Percentiles rank a stretch among this genome's conserved stretches.
Conservation (phyloP, 805 yeast species). For the Kodamaea jinghongensis region DNA sequence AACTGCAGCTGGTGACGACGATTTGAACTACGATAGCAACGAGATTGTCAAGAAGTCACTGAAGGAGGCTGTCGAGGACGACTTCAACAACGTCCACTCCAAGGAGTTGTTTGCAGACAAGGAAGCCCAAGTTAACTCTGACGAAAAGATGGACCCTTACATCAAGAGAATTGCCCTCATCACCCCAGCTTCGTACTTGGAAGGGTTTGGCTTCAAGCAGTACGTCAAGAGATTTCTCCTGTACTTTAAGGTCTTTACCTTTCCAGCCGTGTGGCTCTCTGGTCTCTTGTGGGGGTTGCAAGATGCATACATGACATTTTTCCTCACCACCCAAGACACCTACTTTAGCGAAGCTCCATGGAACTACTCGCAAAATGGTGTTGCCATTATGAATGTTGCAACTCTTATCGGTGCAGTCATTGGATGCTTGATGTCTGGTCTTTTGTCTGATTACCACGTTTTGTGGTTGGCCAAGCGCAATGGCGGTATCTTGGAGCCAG, state of each 20-base stretch:
- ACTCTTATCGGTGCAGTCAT: slow-evolving; percentile 38
- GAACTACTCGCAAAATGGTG: slow-evolving; percentile 32
- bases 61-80: neutral
- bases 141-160: slow-evolving; percentile 13
- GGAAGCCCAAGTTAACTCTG: slow-evolving; percentile 2
- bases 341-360: slow-evolving; percentile 34
- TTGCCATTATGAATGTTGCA: slow-evolving; percentile 40
- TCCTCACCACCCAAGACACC: slow-evolving; percentile 39
- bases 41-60: neutral
- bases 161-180: slow-evolving; percentile 26
- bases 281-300: slow-evolving; percentile 42
- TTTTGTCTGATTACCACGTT: slow-evolving; percentile 31
- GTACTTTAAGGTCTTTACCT: slow-evolving; percentile 32
- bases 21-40: neutral
- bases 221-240: slow-evolving; percentile 35
- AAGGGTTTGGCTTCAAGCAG: slow-evolving; percentile 40
- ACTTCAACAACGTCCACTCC: neutral
- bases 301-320: slow-evolving; percentile 38
- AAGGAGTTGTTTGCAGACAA: neutral
- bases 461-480: slow-evolving; percentile 38
- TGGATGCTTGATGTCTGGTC: slow-evolving; percentile 38
- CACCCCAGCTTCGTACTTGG: slow-evolving; percentile 33
- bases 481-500: slow-evolving; percentile 37
- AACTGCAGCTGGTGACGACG: slow-evolving; percentile 2
- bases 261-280: slow-evolving; percentile 37